Percentiles rank a stretch among this genome's conserved stretches.
Evolutionary conservation across 2,329 filamentous ascomycete genomes (phyloP).

Genomic region (Apiospora rasikravindrae): DNA sequence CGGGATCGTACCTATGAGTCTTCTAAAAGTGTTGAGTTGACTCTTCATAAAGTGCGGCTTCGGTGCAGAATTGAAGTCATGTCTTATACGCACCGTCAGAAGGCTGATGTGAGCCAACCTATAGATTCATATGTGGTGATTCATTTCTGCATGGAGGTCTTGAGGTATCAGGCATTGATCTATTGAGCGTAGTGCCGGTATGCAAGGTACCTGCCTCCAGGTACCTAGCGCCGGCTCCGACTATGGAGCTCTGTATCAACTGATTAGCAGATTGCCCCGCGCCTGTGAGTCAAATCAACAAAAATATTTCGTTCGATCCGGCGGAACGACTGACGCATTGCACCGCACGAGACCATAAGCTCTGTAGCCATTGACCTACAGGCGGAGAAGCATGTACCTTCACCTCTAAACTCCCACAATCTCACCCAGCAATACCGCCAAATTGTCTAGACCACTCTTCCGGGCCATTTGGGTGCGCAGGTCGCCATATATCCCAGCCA

Average conservation of each 20-base stretch:
- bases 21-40: neutral
- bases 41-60: neutral
- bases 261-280: slow-evolving; percentile 4
- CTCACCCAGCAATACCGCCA: slow-evolving; percentile 36
- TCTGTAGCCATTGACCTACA: slow-evolving; percentile 25
- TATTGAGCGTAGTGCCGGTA: too few species aligned
- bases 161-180: too few species aligned
- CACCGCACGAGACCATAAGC: neutral
- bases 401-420: slow-evolving; percentile 19
- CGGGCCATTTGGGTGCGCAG: slow-evolving; percentile 65
- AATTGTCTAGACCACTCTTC: slow-evolving; percentile 56
- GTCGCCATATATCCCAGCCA: slow-evolving; percentile 52
- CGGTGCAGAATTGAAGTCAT: neutral
- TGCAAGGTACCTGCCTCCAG: neutral
- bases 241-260: neutral
- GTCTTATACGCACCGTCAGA: neutral
- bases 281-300: slow-evolving; percentile 17
- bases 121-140: too few species aligned
- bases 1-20: neutral
- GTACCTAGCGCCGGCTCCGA: neutral
- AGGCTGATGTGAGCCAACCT: neutral
- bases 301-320: neutral
- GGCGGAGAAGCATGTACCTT: neutral
- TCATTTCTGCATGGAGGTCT: neutral
- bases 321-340: neutral